phyloP scores from a whole-genome alignment of 805 yeast species.

The Torulaspora franciscae region DNA sequence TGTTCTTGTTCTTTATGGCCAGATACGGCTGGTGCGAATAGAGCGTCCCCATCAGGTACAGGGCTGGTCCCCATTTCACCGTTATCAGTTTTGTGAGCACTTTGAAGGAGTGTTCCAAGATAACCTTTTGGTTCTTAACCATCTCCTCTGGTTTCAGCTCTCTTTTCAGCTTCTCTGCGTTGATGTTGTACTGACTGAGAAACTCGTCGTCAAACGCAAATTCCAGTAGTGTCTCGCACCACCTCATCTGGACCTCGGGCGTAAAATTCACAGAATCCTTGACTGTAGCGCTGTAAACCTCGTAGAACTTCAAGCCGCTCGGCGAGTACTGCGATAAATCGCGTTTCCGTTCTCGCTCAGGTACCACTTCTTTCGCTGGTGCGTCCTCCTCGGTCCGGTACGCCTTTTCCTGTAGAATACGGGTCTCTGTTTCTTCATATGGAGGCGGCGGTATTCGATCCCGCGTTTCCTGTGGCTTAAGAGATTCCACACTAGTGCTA shows the following conservation, averaged over 20 bases:
- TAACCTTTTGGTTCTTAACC: constrained; percentile 49
- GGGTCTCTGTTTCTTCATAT: constrained; percentile 19
- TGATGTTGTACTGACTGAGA: constrained; percentile 42
- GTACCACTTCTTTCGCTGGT: not conserved
- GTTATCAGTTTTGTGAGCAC: constrained; percentile 52
- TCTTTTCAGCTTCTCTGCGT: constrained; percentile 42
- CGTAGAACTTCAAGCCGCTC: constrained; percentile 22
- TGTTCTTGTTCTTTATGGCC: constrained; percentile 42
- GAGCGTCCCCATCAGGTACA: constrained; percentile 56
- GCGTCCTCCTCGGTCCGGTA: constrained; percentile 15
- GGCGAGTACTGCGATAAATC: constrained; percentile 20
- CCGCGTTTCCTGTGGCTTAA: not conserved
- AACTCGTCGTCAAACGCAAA: constrained; percentile 41
- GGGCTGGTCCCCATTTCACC: constrained; percentile 49
- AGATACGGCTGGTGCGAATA: constrained; percentile 51
- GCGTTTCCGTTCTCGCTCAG: constrained; percentile 7
- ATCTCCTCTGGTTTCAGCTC: constrained; percentile 41
- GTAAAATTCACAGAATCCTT: constrained; percentile 37
- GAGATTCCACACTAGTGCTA: constrained; percentile 5
- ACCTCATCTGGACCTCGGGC: constrained; percentile 52
- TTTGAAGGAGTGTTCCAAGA: constrained; percentile 54
- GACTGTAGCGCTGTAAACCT: constrained; percentile 24
- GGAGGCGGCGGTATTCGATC: constrained; percentile 21
- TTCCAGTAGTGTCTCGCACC: constrained; percentile 56
- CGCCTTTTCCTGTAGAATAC: constrained; percentile 19